Base-by-base conservation (phyloP, 225 moss, liverwort and hornwort species). In the Climacium dendroides region DNA sequence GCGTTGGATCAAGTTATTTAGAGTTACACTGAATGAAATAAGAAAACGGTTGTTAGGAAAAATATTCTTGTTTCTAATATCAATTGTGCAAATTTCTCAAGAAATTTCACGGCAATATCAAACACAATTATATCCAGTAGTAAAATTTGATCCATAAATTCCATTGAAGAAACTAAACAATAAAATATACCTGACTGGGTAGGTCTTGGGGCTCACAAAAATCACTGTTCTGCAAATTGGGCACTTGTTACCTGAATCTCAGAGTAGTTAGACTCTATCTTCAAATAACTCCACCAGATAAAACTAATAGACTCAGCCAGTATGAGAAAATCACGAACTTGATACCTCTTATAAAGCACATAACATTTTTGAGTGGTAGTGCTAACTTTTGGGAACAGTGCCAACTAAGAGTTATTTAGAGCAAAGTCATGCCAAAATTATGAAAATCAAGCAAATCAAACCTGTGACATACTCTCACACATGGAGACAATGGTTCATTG, bases 141-240 rank as follows among this genome's bases (percentile, higher is more conserved):
- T 17, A 52, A 7, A 45, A 62, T 25, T n/a, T 65, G 34, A 74
- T 87, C 48, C 74, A 48, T 28, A 76, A 78, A 82, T 64, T 77
- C 37, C 64, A 41, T 30, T 53, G 8, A 59, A 48, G 53, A 30
- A 48, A 34, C 43, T 13, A n/a, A 81, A 48, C 34, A 43, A 64
- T 34, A 62, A 86, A 63, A 48, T 58, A 54, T 88, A 93, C 97
- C 97, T 98, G 87, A 98, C 90, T 67, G 96, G 96, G 66, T 94
- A 98, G 20, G 94, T 91, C 89, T 90, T 94, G 19, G 96, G 94
- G 91, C 92, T 95, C 86, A 98, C 96, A 87, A 98, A 96, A 69
- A 96, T 95, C 75, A 98, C 96, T 37, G 94, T 96, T 83, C 98
- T 96, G 90, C 98, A 98, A 90, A 96, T 95, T 59, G 98, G 98